Evolutionary conservation across 192 early-diverging fungal species (phyloP).

Genomic region (Dispira simplex): DNA sequence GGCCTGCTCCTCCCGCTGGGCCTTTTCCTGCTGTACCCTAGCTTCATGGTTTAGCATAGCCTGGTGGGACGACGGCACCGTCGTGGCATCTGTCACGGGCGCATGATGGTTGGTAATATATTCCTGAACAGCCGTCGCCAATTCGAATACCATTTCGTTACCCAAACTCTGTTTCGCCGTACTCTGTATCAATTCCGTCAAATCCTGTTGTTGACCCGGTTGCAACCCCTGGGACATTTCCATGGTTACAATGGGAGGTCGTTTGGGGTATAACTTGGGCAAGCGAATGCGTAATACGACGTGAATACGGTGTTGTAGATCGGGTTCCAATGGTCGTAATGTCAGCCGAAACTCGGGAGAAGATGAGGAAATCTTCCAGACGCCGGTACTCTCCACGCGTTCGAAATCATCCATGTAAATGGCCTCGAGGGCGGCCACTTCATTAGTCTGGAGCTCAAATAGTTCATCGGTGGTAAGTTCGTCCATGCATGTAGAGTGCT

Average conservation of each 20-base stretch:
- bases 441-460: slow-evolving; percentile 46
- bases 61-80: slow-evolving; percentile 29
- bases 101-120: slow-evolving; percentile 40
- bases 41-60: slow-evolving; percentile 25
- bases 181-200: slow-evolving; percentile 19
- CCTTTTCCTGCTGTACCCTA: slow-evolving; percentile 14
- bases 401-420: slow-evolving; percentile 31
- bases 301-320: slow-evolving; percentile 17
- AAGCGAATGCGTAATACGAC: slow-evolving; percentile 29
- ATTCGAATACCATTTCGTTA: slow-evolving; percentile 52
- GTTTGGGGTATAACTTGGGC: slow-evolving; percentile 48
- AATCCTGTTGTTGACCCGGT: slow-evolving; percentile 27
- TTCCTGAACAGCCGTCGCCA: slow-evolving; percentile 37
- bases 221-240: slow-evolving; percentile 34
- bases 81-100: slow-evolving; percentile 27
- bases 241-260: slow-evolving; percentile 37
- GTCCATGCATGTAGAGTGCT: not conserved
- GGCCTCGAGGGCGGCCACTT: slow-evolving; percentile 50
- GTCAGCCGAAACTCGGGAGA: slow-evolving; percentile 22
- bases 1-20: slow-evolving; percentile 14
- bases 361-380: slow-evolving; percentile 20
- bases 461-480: slow-evolving; percentile 21
- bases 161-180: slow-evolving; percentile 27
- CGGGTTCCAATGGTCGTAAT: slow-evolving; percentile 19
- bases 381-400: slow-evolving; percentile 21